These are phyloP conservation scores for Tetradesmus lagerheimii DNA, from an alignment of 139 green algal species.

Conservation along the genomic window DNA sequence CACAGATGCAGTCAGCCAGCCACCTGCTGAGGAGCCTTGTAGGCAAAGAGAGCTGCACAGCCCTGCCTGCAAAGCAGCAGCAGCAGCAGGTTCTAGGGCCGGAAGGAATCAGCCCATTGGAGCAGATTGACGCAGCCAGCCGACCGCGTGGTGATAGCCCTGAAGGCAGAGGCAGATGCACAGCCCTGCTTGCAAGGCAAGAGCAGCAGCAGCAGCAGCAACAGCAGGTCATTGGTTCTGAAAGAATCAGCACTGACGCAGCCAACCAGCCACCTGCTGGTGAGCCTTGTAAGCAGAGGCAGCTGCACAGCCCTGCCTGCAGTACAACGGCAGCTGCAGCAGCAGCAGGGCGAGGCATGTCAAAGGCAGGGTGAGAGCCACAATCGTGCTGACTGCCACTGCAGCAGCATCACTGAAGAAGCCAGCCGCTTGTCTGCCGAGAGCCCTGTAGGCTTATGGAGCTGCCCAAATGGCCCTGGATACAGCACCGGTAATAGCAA, in stretches of 20 bases:
- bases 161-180: not conserved
- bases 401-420: not conserved
- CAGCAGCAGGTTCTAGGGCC: not conserved
- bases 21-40: constrained; percentile 6
- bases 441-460: not conserved
- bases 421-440: constrained; percentile 31
- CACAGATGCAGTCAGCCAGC: constrained; percentile 17
- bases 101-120: too few relatives aligned
- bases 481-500: too few relatives aligned
- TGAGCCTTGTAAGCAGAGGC: not conserved
- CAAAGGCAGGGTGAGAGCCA: too few relatives aligned
- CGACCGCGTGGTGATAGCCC: constrained; percentile 9
- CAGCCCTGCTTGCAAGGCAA: constrained; percentile 4
- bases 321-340: not conserved
- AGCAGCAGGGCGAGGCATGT: too few relatives aligned
- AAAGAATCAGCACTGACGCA: not conserved
- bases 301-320: not conserved
- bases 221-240: not conserved
- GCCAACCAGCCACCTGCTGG: constrained; percentile 38
- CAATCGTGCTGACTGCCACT: too few relatives aligned
- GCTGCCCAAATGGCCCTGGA: not conserved
- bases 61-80: not conserved
- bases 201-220: not conserved
- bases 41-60: not conserved
- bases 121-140: constrained; percentile 10